phyloP scores from a whole-genome alignment of 2,329 filamentous ascomycete genomes.

The Fusarium luffae region DNA sequence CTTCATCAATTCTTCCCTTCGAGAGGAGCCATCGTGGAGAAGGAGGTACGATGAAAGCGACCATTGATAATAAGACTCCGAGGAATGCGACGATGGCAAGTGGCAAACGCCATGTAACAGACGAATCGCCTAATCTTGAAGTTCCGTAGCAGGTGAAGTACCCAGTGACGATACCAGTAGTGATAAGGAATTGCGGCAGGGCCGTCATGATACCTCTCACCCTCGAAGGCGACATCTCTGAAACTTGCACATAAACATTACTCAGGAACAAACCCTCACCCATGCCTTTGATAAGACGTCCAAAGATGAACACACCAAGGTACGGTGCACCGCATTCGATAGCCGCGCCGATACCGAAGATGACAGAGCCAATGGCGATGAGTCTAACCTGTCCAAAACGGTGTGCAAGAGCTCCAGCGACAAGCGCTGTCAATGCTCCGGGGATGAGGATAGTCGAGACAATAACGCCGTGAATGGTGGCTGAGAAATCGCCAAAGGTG shows the following conservation, averaged over 20 bases:
- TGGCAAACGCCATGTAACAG: conserved; percentile 67
- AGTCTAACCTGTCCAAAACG: conserved; percentile 64
- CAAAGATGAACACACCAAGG: conserved; percentile 65
- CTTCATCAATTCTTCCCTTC: conserved; percentile 56
- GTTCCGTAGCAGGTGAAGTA: conserved; percentile 72
- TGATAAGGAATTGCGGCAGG: conserved; percentile 64
- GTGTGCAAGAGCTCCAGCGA: conserved; percentile 66
- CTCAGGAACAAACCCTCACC: conserved; percentile 68
- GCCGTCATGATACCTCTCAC: conserved; percentile 64
- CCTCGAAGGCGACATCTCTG: conserved; percentile 67
- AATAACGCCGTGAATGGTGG: conserved; percentile 67
- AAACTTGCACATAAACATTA: conserved; percentile 64
- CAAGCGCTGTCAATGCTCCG: conserved; percentile 67
- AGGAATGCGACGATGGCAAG: conserved; percentile 55
- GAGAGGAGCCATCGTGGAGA: conserved; percentile 68
- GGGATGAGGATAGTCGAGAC: conserved; percentile 70
- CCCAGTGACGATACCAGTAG: conserved; percentile 62
- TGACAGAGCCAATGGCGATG: conserved; percentile 62
- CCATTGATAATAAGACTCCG: conserved; percentile 44
- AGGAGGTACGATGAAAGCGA: conserved; percentile 56
- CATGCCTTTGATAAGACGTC: conserved; percentile 65
- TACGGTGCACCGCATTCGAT: conserved; percentile 52
- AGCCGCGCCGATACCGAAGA: conserved; percentile 64
- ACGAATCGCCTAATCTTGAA: conserved; percentile 53
- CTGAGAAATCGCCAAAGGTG: conserved; percentile 63